Evolutionary conservation across 140 eudicot species (phyloP), one percentile per base, ranked within the genome.

Genomic region (Ambrosia hybrid): DNA sequence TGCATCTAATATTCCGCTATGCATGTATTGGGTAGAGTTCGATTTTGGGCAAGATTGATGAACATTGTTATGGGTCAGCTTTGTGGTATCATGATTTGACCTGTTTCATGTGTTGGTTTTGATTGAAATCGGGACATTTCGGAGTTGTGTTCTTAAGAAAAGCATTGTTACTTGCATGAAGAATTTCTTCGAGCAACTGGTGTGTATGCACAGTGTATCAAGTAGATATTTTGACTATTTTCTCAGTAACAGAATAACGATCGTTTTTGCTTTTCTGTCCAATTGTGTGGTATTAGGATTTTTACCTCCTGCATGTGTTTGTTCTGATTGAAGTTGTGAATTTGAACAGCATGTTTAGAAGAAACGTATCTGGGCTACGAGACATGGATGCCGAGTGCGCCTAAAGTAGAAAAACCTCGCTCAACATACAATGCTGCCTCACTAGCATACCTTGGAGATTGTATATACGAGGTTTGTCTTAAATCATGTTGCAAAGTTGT

Each of bases 361-460:
- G 87, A 77, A 34, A 73, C 79, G 46, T 94, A 88, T 79, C 26
- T 94, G 88, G 97, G 99, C 2, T 86, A 73, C 33, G 96, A 94
- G 41, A 80, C 85, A 55, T 94, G 99, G 99, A 68, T 91, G 80
- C 97, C 99, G 1, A 86, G 73, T 57, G 82, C 97, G 6, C 99
- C 97, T 0, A 94, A 85, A 76, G 96, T 94, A 58, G 92, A 94
- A 57, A 94, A 88, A 73, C 99, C 99, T 58, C 94, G 97, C 4
- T 88, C 99, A 6, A 56, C 80, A 26, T 85, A 71, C 78, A 94
- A 94, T 72, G 97, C 99, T 6, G 96, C 97, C 0, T 72, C 96
- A 3, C 76, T 94, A 67, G 99, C 99, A 13, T 95, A 86, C 76
- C 80, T 95, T 41, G 99, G 99, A 63, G 99, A 94, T 71, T 84